Evolutionary conservation across 148 eudicot genomes (phyloP), one percentile per base, ranked within the genome.

Genomic region (Salicornia ramosissima): DNA sequence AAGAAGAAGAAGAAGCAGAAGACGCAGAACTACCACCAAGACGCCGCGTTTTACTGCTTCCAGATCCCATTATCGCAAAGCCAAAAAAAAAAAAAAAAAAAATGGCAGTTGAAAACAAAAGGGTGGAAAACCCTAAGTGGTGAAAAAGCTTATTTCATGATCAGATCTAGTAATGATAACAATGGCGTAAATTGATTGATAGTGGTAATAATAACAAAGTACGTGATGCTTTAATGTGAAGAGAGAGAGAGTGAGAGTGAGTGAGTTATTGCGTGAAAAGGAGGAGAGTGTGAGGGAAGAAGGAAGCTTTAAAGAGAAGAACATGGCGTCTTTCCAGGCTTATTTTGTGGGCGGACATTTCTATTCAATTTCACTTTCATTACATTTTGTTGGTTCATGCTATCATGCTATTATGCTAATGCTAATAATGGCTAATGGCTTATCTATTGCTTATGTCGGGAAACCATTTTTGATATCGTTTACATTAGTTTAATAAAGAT

Each of bases 31-130:
- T 55, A 52, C 55, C 59, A 12, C 67, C 82, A 55, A 62, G 8
- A 75, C 85, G 80, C 21, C 71, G 80, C 80, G 82, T 64, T 81
- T 88, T 90, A 54, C 96, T 90, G 56, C 75, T 80, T 22, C 84
- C 71, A 74, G 90, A 82, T 51, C 96, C 96, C 96, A 90, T 90
- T 46, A 53, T 21, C 42, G 6, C 22, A 26, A 34, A 8, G 13
- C 12, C 62, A 36, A 69, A 59, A 8, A 30, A 49, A 22, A 16
- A 29, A n/a, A n/a, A n/a, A n/a, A n/a, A n/a, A n/a, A n/a, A n/a
- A n/a, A n/a, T n/a, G n/a, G n/a, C n/a, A n/a, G n/a, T n/a, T n/a
- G n/a, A n/a, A n/a, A n/a, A n/a, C n/a, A n/a, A n/a, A n/a, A n/a
- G n/a, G n/a, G n/a, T n/a, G n/a, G n/a, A 47, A 75, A 76, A 76